Evolutionary conservation across 164 flowering plant species (phyloP), one percentile per base, ranked within the genome.

Genomic region (Kingdonia uniflora): DNA sequence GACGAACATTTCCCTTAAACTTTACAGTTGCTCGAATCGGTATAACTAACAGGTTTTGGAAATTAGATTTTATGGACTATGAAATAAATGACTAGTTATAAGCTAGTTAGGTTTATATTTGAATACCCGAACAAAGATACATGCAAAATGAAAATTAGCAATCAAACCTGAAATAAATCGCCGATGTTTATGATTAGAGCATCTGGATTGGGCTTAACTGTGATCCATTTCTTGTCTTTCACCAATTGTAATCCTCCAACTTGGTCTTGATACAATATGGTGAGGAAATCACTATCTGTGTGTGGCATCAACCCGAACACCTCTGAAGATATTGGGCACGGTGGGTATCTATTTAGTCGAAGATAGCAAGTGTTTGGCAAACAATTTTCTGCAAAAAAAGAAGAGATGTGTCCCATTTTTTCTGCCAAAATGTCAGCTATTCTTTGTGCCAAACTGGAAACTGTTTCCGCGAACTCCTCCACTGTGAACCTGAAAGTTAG

Each of bases 201-300:
- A 15, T 76, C 69, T 0, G 80, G 82, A 53, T 80, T 78, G 21
- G 96, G 92, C 45, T 79, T 82, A 26, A 82, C 92, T 0, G 80
- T 74, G 42, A 84, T 52, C 96, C 96, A 87, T 47, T 64, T 75
- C 14, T 81, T 76, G 52, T 82, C 80, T 68, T 76, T 84, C 6
- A 80, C 70, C 22, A 87, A 58, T 21, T 87, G 90, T 29, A 87
- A 25, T 5, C 96, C 96, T 52, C 96, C 96, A 29, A 87, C 78
- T 14, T 77, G 65, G 56, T 87, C 92, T 66, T 87, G 92, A 45
- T 75, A 73, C 59, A 87, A 22, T 7, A 87, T 73, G 11, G 96
- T 87, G 67, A 87, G 84, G 71, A 84, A 87, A 49, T 84, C 88
- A 23, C 84, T 85, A 14, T 88, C 97, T 0, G 97, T 88, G 66